phyloP scores from a whole-genome alignment of 1,284 basidiomycete species.

The Amylostereum areolatum region DNA sequence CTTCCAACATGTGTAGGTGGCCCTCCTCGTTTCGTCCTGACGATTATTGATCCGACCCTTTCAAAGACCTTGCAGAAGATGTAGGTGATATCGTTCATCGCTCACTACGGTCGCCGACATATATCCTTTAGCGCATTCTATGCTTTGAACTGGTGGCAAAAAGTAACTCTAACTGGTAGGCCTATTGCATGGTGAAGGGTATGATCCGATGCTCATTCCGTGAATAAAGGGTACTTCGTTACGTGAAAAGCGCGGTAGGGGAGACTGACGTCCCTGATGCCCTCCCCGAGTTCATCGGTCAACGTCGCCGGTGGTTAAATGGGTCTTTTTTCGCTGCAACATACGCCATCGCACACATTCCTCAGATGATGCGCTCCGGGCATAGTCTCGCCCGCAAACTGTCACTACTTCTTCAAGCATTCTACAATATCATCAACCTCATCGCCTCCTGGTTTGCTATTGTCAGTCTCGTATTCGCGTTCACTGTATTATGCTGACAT shows the following conservation, averaged over 20 bases:
- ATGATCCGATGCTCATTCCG: constrained; percentile 1
- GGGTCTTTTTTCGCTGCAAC: constrained; percentile 95
- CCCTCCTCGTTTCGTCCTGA: not conserved
- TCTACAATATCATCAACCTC: constrained; percentile 87
- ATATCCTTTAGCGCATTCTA: constrained; percentile 69
- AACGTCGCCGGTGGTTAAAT: constrained; percentile 88
- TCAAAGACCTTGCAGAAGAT: constrained; percentile 76
- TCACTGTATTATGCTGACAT: not conserved
- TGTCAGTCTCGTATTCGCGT: constrained; percentile 38
- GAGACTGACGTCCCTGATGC: constrained; percentile 97
- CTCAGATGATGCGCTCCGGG: constrained; percentile 81
- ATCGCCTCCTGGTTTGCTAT: constrained; percentile 92
- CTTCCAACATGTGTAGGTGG: constrained; percentile 81
- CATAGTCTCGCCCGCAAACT: constrained; percentile 79
- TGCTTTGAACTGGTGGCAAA: constrained; percentile 98
- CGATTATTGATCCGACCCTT: constrained; percentile 5
- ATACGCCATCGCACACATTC: constrained; percentile 77
- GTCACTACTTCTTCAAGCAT: constrained; percentile 71
- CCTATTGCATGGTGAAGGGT: not conserved
- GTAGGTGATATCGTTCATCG: constrained; percentile 34
- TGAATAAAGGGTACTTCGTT: constrained; percentile 77
- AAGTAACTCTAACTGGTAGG: constrained; percentile 76
- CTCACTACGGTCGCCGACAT: not conserved
- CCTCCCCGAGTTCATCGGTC: constrained; percentile 92
- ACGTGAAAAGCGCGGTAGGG: constrained; percentile 91